Evolutionary conservation across 352 stramenopile genomes (phyloP).

Genomic region (Phytophthora pisi): DNA sequence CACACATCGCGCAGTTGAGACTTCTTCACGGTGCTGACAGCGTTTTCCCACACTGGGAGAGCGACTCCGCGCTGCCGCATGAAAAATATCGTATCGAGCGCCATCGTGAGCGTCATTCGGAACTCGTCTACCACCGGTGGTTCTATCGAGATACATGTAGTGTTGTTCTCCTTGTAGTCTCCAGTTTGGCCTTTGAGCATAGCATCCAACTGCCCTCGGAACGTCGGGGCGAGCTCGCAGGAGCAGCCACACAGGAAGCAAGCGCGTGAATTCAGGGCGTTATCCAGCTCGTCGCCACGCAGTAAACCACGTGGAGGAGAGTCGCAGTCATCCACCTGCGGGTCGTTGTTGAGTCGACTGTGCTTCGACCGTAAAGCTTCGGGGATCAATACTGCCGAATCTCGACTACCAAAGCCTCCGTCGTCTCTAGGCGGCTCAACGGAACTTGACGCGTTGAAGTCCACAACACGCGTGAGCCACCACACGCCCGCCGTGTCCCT

Average conservation of each 20-base stretch:
- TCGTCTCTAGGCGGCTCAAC: conserved; percentile 23
- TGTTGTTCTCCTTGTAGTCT: conserved; percentile 13
- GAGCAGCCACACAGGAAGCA: conserved; percentile 69
- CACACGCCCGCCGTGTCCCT: conserved; percentile 61
- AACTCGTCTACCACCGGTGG: conserved; percentile 52
- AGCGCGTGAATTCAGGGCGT: conserved; percentile 18
- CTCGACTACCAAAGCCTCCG: conserved; percentile 14
- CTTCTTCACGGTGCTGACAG: conserved; percentile 47
- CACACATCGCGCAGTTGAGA: conserved; percentile 37
- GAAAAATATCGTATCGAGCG: conserved; percentile 65
- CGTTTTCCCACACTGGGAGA: conserved; percentile 65
- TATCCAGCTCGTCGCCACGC: conserved; percentile 18
- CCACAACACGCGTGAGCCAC: conserved; percentile 74
- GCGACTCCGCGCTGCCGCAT: conserved; percentile 65
- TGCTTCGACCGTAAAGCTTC: conserved; percentile 51
- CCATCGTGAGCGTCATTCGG: conserved; percentile 85
- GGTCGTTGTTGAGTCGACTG: conserved; percentile 27
- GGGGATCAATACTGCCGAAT: conserved; percentile 55
- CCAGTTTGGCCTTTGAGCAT: conserved; percentile 38
- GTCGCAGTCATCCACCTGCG: background rate
- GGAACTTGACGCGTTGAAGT: conserved; percentile 48
- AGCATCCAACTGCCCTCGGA: conserved; percentile 46
- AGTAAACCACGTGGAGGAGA: conserved; percentile 13
- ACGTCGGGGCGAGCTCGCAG: conserved; percentile 52
- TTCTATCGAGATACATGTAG: conserved; percentile 5